Evolutionary conservation across 352 stramenopile genomes (phyloP).

Genomic region (Phytophthora citricola): DNA sequence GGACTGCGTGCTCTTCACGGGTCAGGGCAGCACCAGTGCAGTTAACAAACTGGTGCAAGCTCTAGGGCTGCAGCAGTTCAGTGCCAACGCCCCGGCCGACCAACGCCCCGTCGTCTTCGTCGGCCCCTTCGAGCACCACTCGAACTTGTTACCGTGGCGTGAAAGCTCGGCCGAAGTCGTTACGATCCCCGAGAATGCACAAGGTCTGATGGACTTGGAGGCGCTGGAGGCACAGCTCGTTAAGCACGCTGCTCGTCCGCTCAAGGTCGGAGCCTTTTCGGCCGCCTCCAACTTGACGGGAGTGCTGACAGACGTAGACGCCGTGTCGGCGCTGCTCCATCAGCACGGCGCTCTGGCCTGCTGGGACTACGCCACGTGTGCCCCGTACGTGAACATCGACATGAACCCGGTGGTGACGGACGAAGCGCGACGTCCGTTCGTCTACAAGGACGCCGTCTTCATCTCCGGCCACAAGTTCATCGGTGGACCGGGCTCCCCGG

Average conservation of each 20-base stretch:
- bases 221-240: slow-evolving; percentile 59
- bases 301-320: slow-evolving; percentile 90
- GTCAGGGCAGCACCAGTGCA: slow-evolving; percentile 86
- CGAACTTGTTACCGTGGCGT: slow-evolving; percentile 97
- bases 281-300: slow-evolving; percentile 97
- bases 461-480: slow-evolving; percentile 98
- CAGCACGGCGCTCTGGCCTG: slow-evolving; percentile 92
- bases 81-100: neutral
- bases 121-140: slow-evolving; percentile 97
- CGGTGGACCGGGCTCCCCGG: slow-evolving; percentile 92
- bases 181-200: slow-evolving; percentile 61
- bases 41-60: slow-evolving; percentile 81
- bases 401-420: slow-evolving; percentile 94
- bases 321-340: slow-evolving; percentile 92
- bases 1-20: slow-evolving; percentile 97
- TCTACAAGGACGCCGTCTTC: slow-evolving; percentile 95
- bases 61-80: slow-evolving; percentile 60
- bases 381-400: slow-evolving; percentile 93
- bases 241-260: slow-evolving; percentile 50
- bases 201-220: slow-evolving; percentile 62
- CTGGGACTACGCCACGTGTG: slow-evolving; percentile 97
- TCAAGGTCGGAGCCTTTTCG: slow-evolving; percentile 93
- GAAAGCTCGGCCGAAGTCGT: slow-evolving; percentile 90
- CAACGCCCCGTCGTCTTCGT: slow-evolving; percentile 89
- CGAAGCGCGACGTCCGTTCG: slow-evolving; percentile 35